phyloP scores from a whole-genome alignment of 1,284 basidiomycete genomes.

The Pisolithus thermaeus region DNA sequence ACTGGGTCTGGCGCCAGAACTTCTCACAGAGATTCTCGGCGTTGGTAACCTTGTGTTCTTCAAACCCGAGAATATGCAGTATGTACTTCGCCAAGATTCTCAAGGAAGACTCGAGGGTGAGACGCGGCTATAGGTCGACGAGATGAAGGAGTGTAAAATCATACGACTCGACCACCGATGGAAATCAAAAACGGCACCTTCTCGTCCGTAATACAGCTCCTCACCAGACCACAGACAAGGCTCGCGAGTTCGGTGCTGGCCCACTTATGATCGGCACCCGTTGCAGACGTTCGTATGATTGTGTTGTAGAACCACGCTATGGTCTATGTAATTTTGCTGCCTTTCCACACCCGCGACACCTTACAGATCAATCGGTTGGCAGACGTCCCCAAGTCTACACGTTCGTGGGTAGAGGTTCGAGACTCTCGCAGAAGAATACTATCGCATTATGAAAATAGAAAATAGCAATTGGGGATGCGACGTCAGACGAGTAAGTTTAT shows the following conservation, averaged over 20 bases:
- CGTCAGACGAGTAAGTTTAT: background rate
- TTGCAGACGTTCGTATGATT: conserved; percentile 73
- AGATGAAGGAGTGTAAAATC: conserved; percentile 99
- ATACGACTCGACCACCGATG: conserved; percentile 66
- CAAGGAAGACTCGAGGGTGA: conserved; percentile 71
- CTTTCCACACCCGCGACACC: background rate
- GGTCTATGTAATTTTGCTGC: background rate
- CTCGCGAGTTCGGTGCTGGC: too few species aligned
- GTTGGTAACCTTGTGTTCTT: conserved; percentile 97
- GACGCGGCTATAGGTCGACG: conserved; percentile 78
- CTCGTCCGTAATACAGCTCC: too few species aligned
- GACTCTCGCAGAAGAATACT: too few species aligned
- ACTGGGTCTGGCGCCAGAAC: conserved; percentile 79
- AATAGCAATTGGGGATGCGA: background rate
- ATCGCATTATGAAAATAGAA: too few species aligned
- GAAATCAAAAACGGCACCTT: conserved; percentile 25
- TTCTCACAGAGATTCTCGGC: conserved; percentile 98
- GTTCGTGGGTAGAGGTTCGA: too few species aligned
- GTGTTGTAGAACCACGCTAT: background rate
- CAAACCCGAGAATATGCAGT: conserved; percentile 97
- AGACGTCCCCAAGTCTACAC: too few species aligned
- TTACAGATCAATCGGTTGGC: too few species aligned
- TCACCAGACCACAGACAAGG: too few species aligned
- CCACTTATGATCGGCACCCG: conserved; percentile 71
- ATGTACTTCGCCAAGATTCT: conserved; percentile 89